Conservation (phyloP, 306 rosid species). For the Prinsepia uniflora region DNA sequence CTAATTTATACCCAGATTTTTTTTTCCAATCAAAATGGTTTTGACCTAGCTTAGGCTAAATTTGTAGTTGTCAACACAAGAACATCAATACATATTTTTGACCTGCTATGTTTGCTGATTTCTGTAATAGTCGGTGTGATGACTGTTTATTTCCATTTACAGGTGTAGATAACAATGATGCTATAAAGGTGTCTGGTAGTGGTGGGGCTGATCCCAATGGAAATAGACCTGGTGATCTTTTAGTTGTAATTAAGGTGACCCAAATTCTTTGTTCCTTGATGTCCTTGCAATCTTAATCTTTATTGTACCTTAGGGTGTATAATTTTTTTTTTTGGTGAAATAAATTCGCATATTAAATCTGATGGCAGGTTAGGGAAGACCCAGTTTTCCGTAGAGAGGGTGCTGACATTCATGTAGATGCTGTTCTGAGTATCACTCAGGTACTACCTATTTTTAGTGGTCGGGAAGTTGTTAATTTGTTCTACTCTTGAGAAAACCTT, state of each 20-base stretch:
- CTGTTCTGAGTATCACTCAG: slow-evolving; percentile 77
- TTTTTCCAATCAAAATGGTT: too few species aligned
- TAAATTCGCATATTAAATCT: not conserved
- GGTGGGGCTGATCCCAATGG: slow-evolving; percentile 96
- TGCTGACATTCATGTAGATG: slow-evolving; percentile 82
- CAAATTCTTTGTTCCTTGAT: not conserved
- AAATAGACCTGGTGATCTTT: slow-evolving; percentile 79
- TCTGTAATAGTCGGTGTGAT: slow-evolving; percentile 5
- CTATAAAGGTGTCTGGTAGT: slow-evolving; percentile 52
- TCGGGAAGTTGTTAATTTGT: not conserved
- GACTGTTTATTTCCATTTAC: slow-evolving; percentile 30
- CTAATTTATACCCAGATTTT: too few species aligned
- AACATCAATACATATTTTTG: not conserved
- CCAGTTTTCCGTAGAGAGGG: slow-evolving; percentile 89
- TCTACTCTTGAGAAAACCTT: not conserved
- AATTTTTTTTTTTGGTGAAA: not conserved
- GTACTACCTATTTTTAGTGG: slow-evolving; percentile 28
- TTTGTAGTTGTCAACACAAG: too few species aligned
- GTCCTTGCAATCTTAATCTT: too few species aligned
- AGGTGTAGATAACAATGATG: slow-evolving; percentile 74
- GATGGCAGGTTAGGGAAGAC: slow-evolving; percentile 70
- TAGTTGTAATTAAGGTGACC: slow-evolving; percentile 60
- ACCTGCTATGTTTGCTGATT: too few species aligned
- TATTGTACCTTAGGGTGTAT: not conserved
- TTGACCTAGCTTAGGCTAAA: too few species aligned